Evolutionary conservation across 1,139 yeast genomes (phyloP), one percentile per base, ranked within the genome.

Genomic region (Blastobotrys persicus): DNA sequence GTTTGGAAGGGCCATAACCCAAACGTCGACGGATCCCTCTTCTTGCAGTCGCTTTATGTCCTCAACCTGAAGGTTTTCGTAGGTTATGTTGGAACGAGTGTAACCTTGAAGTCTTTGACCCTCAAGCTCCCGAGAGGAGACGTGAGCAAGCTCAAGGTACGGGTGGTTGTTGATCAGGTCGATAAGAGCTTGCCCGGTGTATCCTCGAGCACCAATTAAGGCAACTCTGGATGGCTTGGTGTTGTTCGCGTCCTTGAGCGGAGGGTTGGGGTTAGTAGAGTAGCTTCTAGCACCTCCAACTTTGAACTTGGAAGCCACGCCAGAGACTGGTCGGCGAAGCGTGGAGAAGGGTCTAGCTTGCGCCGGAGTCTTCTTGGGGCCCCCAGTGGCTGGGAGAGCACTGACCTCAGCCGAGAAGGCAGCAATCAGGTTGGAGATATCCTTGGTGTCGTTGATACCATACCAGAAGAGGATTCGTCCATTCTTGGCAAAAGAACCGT

Each of bases 1-100:
- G 66, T 92, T 92, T 55, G 99, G 98, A 62, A 94, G 78, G 1
- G 98, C 98, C 98, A 94, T 92, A 34, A 94, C 95, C 98, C 99
- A 92, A 51, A 91, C 84, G 63, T 94, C 98, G 49, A 92, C 88
- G 48, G 81, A 88, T 43, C 83, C 81, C 42, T 80, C 74, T 58
- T 81, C 78, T 69, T 91, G 98, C 56, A 92, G 74, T 57, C 76
- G 72, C 63, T 81, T 80, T 57, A 92, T 85, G 62, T 92, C 98
- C 65, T 89, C 96, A 44, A 83, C 79, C 65, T 85, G 92, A 59
- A 92, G 76, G 69, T 91, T 92, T 55, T 88, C 88, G 70, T 92
- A 92, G 47, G 78, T 77, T 51, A 92, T 80, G 52, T 86, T 81
- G 48, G 78, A 76, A 72, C 92, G 92, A 64, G 82, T 82, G 76